phyloP scores from a whole-genome alignment of 148 eudicot species.

The Amaranthus cruentus region DNA sequence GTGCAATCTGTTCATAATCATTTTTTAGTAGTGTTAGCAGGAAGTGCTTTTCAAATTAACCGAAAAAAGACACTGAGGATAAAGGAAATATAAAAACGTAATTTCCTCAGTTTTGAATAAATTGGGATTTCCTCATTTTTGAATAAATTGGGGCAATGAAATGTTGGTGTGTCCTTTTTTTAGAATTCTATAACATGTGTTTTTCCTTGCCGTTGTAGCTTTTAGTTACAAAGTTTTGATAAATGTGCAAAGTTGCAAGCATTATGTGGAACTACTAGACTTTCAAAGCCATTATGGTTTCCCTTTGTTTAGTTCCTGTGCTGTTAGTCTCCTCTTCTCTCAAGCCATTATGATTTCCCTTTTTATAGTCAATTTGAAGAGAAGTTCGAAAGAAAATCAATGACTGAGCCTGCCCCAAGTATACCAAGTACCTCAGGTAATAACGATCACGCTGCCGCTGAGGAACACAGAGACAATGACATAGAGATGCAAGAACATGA shows the following conservation, averaged over 20 bases:
- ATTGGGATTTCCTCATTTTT: too few species aligned
- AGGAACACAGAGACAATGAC: slow-evolving; percentile 33
- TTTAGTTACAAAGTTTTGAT: slow-evolving; percentile 2
- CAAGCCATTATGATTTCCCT: slow-evolving; percentile 1
- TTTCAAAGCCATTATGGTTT: too few species aligned
- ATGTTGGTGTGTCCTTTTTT: not conserved
- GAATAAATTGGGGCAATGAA: too few species aligned
- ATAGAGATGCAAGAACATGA: slow-evolving; percentile 44
- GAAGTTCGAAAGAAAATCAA: slow-evolving; percentile 80
- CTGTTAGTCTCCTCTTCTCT: too few species aligned
- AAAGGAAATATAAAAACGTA: too few species aligned
- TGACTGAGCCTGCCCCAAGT: slow-evolving; percentile 47
- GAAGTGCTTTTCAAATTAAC: not conserved
- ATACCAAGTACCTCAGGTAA: slow-evolving; percentile 45
- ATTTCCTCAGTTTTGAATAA: too few species aligned
- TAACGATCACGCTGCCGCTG: slow-evolving; percentile 28
- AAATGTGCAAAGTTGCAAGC: not conserved
- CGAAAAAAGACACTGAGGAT: not conserved
- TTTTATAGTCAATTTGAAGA: slow-evolving; percentile 88
- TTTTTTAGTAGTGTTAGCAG: not conserved
- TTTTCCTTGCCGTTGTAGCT: not conserved
- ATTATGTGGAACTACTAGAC: too few species aligned
- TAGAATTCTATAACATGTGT: not conserved
- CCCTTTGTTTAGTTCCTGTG: too few species aligned
- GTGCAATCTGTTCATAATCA: not conserved